Conservation (phyloP, 2,329 filamentous ascomycete genomes). For the Pseudodiploospora longispora region DNA sequence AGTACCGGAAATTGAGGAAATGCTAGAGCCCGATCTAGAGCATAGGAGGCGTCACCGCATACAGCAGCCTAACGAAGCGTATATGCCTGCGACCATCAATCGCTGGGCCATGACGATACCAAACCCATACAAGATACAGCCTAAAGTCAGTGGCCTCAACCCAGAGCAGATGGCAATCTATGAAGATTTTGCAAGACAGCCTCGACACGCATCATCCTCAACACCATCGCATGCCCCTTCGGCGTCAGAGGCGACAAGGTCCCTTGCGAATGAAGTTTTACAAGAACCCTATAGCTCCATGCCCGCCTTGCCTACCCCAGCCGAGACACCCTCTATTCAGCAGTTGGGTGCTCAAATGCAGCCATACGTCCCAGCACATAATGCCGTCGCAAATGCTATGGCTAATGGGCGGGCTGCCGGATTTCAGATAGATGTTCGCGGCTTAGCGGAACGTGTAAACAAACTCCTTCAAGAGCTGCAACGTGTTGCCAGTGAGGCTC, state of each 20-base stretch:
- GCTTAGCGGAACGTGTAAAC: constrained; percentile 45
- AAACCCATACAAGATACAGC: constrained; percentile 81
- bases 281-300: constrained; percentile 53
- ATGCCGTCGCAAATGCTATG: constrained; percentile 23
- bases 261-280: constrained; percentile 55
- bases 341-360: constrained; percentile 46
- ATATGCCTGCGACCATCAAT: constrained; percentile 72
- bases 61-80: constrained; percentile 72
- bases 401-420: constrained; percentile 43
- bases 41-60: constrained; percentile 67
- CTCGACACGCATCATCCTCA: constrained; percentile 52
- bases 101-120: constrained; percentile 92
- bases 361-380: constrained; percentile 47
- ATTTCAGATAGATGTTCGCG: constrained; percentile 44
- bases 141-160: constrained; percentile 63
- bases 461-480: constrained; percentile 52
- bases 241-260: constrained; percentile 52
- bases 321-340: constrained; percentile 50
- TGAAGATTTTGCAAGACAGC: constrained; percentile 87
- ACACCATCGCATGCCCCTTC: constrained; percentile 49
- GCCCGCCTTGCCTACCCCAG: constrained; percentile 49
- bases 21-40: constrained; percentile 76
- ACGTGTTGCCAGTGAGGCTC: constrained; percentile 42
- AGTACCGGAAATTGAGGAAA: constrained; percentile 87
- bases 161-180: constrained; percentile 92